Conservation (phyloP, 2,329 filamentous ascomycete species). For the Thermomyces lanuginosus region DNA sequence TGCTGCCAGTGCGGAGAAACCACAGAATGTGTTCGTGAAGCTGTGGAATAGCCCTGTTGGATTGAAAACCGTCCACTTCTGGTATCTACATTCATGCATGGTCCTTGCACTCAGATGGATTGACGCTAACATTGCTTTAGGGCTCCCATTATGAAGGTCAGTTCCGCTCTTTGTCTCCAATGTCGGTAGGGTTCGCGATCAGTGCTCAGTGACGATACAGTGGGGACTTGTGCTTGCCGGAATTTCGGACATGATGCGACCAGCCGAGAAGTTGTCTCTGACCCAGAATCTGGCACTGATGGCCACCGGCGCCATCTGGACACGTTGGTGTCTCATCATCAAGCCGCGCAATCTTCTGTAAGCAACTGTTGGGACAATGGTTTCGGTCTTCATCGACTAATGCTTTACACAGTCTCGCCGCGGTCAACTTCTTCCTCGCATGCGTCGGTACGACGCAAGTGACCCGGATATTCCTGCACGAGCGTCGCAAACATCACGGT, state of each 20-base stretch:
- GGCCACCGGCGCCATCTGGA: slow-evolving; percentile 91
- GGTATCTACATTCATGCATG: slow-evolving; percentile 36
- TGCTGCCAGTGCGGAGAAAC: slow-evolving; percentile 26
- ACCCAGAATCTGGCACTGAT: slow-evolving; percentile 85
- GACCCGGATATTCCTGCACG: slow-evolving; percentile 55
- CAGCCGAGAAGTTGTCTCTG: slow-evolving; percentile 79
- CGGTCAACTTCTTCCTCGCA: slow-evolving; percentile 96
- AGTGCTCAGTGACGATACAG: too few relatives aligned
- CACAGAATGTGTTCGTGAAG: slow-evolving; percentile 47
- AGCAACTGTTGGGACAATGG: slow-evolving; percentile 16
- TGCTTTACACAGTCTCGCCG: slow-evolving; percentile 49
- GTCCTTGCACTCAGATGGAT: neutral
- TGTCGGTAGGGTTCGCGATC: too few relatives aligned
- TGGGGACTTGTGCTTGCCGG: slow-evolving; percentile 90
- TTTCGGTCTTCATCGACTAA: neutral
- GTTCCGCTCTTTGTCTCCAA: too few relatives aligned
- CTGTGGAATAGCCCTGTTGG: slow-evolving; percentile 73
- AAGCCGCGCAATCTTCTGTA: slow-evolving; percentile 82
- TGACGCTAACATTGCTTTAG: slow-evolving; percentile 26
- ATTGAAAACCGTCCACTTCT: slow-evolving; percentile 94
- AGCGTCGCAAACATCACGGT: slow-evolving; percentile 41
- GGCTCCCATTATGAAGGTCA: slow-evolving; percentile 83
- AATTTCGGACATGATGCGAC: slow-evolving; percentile 77
- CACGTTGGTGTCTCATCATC: slow-evolving; percentile 95
- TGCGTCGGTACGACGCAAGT: slow-evolving; percentile 72